These are phyloP conservation scores for Chloropicon primus DNA, from an alignment of 139 green algal species.

Conservation along the genomic window DNA sequence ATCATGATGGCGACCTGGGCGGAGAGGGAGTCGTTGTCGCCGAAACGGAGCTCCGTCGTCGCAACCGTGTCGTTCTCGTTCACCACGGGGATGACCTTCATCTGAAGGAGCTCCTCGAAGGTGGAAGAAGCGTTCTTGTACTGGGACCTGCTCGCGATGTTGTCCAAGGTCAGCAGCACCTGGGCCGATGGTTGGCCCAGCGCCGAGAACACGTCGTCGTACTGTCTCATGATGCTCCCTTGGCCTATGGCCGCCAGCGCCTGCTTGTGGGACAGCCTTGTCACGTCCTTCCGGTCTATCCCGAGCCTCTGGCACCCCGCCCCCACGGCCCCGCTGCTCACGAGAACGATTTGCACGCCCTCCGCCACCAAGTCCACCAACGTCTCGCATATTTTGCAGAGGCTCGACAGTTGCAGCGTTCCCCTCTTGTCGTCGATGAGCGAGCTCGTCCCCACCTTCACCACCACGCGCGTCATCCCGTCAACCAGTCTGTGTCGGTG, in stretches of 20 bases:
- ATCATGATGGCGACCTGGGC: conserved; percentile 75
- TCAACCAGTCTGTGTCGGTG: too few relatives aligned
- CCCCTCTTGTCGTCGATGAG: conserved; percentile 50
- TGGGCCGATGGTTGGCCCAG: conserved; percentile 51
- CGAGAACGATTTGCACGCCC: conserved; percentile 33
- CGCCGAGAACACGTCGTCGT: conserved; percentile 74
- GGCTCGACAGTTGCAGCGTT: conserved; percentile 56
- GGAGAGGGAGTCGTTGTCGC: conserved; percentile 91
- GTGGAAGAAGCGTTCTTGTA: conserved; percentile 83
- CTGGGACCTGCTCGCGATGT: conserved; percentile 62
- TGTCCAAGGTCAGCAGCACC: conserved; percentile 84
- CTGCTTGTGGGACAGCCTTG: conserved; percentile 61
- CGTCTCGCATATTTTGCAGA: conserved; percentile 60
- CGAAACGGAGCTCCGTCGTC: conserved; percentile 60
- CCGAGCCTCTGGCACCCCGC: conserved; percentile 68
- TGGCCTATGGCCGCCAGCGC: conserved; percentile 26
- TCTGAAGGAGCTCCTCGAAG: conserved; percentile 68
- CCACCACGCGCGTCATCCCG: conserved; percentile 32
- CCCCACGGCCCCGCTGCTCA: conserved; percentile 57
- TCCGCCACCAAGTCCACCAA: conserved; percentile 21
- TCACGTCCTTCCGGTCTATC: conserved; percentile 41
- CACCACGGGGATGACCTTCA: conserved; percentile 69
- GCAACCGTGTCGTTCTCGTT: conserved; percentile 83
- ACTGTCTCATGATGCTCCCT: conserved; percentile 82
- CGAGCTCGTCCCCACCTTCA: conserved; percentile 78